These are phyloP conservation scores for Cryptomeria japonica DNA, from an alignment of 75 land plant genomes.

Conservation along the genomic window DNA sequence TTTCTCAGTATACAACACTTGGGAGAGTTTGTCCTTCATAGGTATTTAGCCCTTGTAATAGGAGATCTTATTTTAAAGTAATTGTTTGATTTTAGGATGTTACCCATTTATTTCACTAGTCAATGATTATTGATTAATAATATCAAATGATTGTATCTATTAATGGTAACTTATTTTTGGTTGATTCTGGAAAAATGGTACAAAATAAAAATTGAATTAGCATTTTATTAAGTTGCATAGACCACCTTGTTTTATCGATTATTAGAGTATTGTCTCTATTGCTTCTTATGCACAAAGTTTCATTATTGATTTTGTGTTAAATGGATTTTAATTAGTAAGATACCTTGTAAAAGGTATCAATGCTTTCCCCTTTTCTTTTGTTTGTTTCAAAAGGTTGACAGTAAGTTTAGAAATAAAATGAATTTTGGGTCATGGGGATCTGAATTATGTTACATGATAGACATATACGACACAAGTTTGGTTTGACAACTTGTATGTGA, in stretches of 20 bases:
- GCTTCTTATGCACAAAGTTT: neutral
- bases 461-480: neutral
- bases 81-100: neutral
- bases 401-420: neutral
- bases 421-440: neutral
- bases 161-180: neutral
- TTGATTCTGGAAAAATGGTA: neutral
- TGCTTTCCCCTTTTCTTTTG: too few species aligned
- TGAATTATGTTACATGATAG: neutral
- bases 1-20: slow-evolving; percentile 40
- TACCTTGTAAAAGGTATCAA: too few species aligned
- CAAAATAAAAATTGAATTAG: neutral
- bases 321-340: neutral
- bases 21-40: slow-evolving; percentile 47
- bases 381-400: neutral
- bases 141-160: neutral
- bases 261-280: neutral
- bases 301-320: neutral
- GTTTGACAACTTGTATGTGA: neutral
- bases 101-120: neutral
- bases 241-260: neutral
- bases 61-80: neutral
- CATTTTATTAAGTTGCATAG: neutral
- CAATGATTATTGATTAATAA: neutral
- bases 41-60: slow-evolving; percentile 17